Base-by-base conservation (phyloP, 257 asterid species). In the Orobanche coerulescens region DNA sequence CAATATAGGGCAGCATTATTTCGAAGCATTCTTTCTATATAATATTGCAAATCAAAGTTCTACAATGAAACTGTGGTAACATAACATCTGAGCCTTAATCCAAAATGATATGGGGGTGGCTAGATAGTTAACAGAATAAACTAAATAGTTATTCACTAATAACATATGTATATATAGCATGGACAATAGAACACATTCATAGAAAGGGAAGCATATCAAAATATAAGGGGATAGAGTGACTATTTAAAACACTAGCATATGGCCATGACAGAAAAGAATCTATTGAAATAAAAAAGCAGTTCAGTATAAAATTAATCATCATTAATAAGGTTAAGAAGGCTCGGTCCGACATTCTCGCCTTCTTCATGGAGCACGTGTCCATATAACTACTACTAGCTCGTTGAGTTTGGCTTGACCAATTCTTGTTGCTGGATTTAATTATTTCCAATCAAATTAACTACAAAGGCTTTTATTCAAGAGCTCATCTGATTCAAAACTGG, bases 401-500 rank as follows among this genome's bases (percentile, higher is more conserved):
- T 48, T 22, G 65, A 48, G 44, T 63, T 30, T 26, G 25, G 56
- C 60, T 33, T 31, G 18, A 39, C 61, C 49, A 30, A 49, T 37
- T 20, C 63, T 33, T 43, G 36, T 55, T 31, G 39, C 34, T 36
- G 31, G 13, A 26, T 58, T 33, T 43, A n/a, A 7, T 59, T 1
- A 15, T 0, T 11, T 42, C 53, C 28, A 16, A 20, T 28, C 30
- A 25, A 59, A 18, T 18, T 34, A 37, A 37, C 14, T 48, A 13
- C 22, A 50, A 23, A 14, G 22, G 62, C 18, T n/a, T 39, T 13
- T 59, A 11, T 19, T 59, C 46, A 52, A 26, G 42, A 51, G 13
- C 15, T 37, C 65, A 57, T 49, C 39, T 26, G 54, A 64, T 71
- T 15, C 47, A 22, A 62, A 50, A 51, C 14, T 40, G 9, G 36